Conservation (phyloP, 1,139 yeast genomes). For the Saccharomyces uvarum region DNA sequence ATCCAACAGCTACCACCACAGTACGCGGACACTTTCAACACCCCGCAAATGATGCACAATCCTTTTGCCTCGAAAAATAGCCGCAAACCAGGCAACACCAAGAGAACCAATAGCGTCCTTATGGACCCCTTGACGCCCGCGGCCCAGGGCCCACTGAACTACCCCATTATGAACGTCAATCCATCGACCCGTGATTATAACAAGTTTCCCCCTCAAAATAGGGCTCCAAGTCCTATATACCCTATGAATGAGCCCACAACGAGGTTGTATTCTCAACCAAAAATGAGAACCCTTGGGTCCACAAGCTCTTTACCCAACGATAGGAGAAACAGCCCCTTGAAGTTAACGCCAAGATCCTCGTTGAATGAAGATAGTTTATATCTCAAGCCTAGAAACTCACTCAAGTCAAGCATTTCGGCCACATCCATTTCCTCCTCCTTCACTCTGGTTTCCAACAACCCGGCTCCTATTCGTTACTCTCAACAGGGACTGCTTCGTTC, state of each 20-base stretch:
- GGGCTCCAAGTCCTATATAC: background rate
- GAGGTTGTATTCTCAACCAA: background rate
- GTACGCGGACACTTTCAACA: background rate
- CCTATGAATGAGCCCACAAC: background rate
- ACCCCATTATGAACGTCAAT: background rate
- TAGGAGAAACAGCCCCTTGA: background rate
- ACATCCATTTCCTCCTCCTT: background rate
- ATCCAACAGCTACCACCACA: background rate
- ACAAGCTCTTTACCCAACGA: background rate
- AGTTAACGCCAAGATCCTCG: background rate
- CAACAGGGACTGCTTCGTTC: background rate
- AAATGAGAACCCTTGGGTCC: background rate
- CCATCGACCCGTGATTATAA: background rate
- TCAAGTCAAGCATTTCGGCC: background rate
- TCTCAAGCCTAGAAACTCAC: background rate
- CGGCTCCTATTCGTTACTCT: background rate
- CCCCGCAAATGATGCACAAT: constrained; percentile 1
- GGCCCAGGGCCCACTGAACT: constrained; percentile 4
- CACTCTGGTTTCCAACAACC: background rate
- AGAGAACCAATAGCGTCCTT: constrained; percentile 32
- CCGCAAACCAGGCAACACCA: constrained; percentile 9
- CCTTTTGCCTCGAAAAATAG: background rate
- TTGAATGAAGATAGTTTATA: background rate
- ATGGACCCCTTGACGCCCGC: constrained; percentile 34
- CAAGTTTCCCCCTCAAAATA: background rate